Evolutionary conservation across 2,329 filamentous ascomycete genomes (phyloP), one percentile per base, ranked within the genome.

Genomic region (Colletotrichum orchidophilum): DNA sequence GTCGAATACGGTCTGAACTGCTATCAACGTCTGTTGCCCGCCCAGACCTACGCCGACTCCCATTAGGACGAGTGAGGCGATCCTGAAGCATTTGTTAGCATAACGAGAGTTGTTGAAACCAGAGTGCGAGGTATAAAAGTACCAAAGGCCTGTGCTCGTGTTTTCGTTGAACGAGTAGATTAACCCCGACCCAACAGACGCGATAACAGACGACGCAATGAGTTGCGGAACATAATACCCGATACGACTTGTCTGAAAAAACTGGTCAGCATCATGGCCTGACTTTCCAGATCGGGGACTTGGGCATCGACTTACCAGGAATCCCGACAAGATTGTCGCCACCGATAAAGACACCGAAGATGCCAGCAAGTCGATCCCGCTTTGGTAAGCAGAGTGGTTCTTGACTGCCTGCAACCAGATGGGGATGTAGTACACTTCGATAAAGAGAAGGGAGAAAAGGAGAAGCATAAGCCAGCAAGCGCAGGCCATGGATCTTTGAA

Each of bases 311-410:
- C 52, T 11, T 15, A 52, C 50, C 27, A 49, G 1, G 6, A 42
- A 18, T 13, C 58, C 39, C 5, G 52, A 42, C 8, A 24, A 5
- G 3, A 58, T 59, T n/a, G 31, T 49, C 6, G 69, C 57, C 0
- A 55, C 52, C 1, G 87, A 83, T 8, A 83, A 81, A 15, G 85
- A 79, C 9, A 88, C 82, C 7, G 88, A 80, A 39, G 87, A 80
- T 0, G 87, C 86, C 3, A 89, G 81, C 27, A 87, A 82, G 27
- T 49, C 33, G 2, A 49, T 49, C 2, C 42, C 58, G 2, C 29
- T 55, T 2, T 72, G 13, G 8, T 50, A 55, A 15, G 69, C 33
- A 6, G 49, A 33, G 59, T 63, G 11, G 4, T 52, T 21, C 2
- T 60, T 54, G 29, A 70, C 60, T 1, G 29, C 35, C 5, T 65